Base-by-base conservation (phyloP, 108 stramenopile species). In the Epipyxis sp. region DNA sequence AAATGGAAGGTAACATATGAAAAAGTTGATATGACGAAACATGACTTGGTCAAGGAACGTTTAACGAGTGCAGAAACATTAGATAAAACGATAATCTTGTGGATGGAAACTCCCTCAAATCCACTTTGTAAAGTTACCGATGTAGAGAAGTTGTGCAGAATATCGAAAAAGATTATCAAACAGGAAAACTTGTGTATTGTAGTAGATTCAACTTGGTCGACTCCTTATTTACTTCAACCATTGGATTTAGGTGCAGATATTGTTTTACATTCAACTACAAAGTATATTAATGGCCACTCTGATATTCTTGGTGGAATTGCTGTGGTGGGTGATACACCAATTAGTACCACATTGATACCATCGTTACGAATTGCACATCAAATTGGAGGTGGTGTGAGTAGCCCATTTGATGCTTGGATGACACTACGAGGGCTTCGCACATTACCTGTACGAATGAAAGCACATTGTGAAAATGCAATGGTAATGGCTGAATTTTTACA, bases 1-100 rank as follows among this genome's bases (percentile, higher is more conserved):
- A 37, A 27, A 6, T 74, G 34, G 6, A 42, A 42, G 13, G 25
- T 74, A 6, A 74, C 71, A 6, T 54, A 42, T 46, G 71, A 74
- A 74, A 74, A 39, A 57, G 44, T 74, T 16, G 71, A 74, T 37
- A 39, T 74, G 34, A 74, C 71, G 10, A 37, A 74, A 43, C 71
- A 13, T 42, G 42, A 6, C 6, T 3, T 6, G 20, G 71, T 74
- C 20, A 74, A 27, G 34, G 50, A 74, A 37, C 61, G 61, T 65
- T 65, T 65, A 6, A 37, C 20, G 34, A 37, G 35, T 6, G 25
- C 3, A 6, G 35, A 3, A 65, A 37, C 20, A 13, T 3, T 13
- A 29, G 25, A 65, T 35, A 3, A 25, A 6, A 13, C 27, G 25
- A 10, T 65, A 6, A 46, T 74, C 27, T 74, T 74, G 3, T 74